Evolutionary conservation across 23 red algal species (phyloP), one percentile per base, ranked within the genome.

Genomic region (Gracilaria caudata): DNA sequence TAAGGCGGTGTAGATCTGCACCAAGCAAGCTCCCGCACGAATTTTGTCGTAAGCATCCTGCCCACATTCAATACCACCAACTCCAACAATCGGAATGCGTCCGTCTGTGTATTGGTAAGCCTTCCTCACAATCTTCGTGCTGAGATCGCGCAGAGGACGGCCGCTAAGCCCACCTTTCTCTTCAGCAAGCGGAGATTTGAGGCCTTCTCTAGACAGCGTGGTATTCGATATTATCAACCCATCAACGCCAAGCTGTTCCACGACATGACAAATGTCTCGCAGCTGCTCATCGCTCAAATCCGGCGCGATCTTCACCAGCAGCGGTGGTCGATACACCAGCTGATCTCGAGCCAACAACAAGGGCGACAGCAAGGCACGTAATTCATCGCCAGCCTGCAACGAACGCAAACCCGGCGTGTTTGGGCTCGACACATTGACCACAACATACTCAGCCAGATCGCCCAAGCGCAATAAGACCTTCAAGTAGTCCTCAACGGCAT

Each of bases 1-100:
- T 40, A 98, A 58, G 25, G 92, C 92, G 34, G 96, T 98, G 26
- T 98, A 98, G 13, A 98, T 41, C 59, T 95, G 79, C 20, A 98
- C 91, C 64, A 98, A 89, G n/a, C 86, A 87, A 29, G 96, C 96
- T 13, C 96, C 96, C 5, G 92, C 92, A 39, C 96, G 92, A 65
- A 98, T 94, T 68, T 98, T 98, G 12, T 87, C 92, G 68, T 98
- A 98, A 10, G 96, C 96, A 44, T 98, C 92, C 7, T 90, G 86
- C 7, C 92, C 96, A 19, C 66, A 65, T 80, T 81, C 88, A 36
- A 98, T 80, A 28, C 96, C 96, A 14, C 96, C 96, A 19, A 94
- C 92, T 30, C 96, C 96, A 20, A 98, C 74, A 13, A 96, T 86
- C 4, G 88, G 88, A 37, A 96, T 46, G 64, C 44, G 51, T n/a